These are phyloP conservation scores for Entomortierella beljakovae DNA, from an alignment of 192 early-diverging fungal species.

Conservation along the genomic window DNA sequence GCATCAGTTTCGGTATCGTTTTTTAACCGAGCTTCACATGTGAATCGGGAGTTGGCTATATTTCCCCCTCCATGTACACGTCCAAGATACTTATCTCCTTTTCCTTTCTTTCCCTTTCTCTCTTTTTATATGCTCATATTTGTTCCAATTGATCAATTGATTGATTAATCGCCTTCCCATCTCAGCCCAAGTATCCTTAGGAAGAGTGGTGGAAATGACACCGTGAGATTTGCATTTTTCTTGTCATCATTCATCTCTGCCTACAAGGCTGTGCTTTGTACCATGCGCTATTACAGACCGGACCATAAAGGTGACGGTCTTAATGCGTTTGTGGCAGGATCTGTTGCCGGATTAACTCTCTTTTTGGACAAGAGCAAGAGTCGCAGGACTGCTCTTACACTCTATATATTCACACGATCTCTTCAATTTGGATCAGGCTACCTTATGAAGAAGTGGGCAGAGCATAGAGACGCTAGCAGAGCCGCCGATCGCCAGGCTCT, in stretches of 20 bases:
- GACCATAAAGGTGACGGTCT: constrained; percentile 63
- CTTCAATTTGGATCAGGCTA: constrained; percentile 72
- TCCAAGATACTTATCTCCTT: too few relatives aligned
- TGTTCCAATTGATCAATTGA: not conserved
- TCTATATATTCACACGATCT: constrained; percentile 73
- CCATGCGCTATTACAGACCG: constrained; percentile 60
- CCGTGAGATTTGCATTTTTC: constrained; percentile 73
- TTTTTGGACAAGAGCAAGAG: constrained; percentile 69
- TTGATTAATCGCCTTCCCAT: not conserved
- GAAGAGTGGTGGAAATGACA: constrained; percentile 69
- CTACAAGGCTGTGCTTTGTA: constrained; percentile 75
- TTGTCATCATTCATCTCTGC: constrained; percentile 69
- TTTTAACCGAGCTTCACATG: too few relatives aligned
- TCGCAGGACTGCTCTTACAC: constrained; percentile 69
- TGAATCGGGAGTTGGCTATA: too few relatives aligned
- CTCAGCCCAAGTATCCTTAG: constrained; percentile 56
- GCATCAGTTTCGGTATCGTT: too few relatives aligned
- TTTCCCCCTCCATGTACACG: too few relatives aligned
- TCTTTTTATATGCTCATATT: constrained; percentile 9
- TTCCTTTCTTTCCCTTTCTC: too few relatives aligned
- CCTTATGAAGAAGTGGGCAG: constrained; percentile 69
- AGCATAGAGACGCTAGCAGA: constrained; percentile 41
- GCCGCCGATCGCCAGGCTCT: constrained; percentile 24
- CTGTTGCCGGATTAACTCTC: constrained; percentile 69
- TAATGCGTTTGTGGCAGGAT: constrained; percentile 73